These are phyloP conservation scores for Dendrobium huoshanense DNA, from an alignment of 106 monocot species.

Conservation along the genomic window DNA sequence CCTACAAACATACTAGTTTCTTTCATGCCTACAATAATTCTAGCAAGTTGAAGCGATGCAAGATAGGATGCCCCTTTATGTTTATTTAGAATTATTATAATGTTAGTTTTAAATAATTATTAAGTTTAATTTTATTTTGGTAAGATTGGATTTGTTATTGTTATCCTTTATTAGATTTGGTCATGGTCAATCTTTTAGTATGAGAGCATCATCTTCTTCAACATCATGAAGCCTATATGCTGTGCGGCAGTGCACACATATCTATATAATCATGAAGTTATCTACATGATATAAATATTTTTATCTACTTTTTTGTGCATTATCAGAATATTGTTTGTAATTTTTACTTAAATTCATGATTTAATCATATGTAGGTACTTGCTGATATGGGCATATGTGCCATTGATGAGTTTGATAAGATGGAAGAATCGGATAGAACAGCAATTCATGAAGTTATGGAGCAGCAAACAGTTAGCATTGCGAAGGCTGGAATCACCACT, in stretches of 20 bases:
- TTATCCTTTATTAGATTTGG: too few species aligned
- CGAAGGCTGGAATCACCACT: constrained; percentile 96
- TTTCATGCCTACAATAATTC: not conserved
- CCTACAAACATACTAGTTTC: not conserved
- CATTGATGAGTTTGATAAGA: constrained; percentile 99
- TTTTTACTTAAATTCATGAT: too few species aligned
- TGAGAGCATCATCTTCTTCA: not conserved
- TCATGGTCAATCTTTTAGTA: too few species aligned
- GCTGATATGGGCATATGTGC: constrained; percentile 99
- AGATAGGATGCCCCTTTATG: not conserved
- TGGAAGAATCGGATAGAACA: constrained; percentile 96
- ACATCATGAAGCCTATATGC: not conserved
- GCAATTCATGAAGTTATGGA: constrained; percentile 99
- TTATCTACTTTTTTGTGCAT: not conserved
- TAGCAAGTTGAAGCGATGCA: not conserved
- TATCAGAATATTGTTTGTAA: not conserved
- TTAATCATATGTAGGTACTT: constrained; percentile 46
- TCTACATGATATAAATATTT: not conserved
- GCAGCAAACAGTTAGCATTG: constrained; percentile 98
- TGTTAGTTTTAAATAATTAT: too few species aligned
- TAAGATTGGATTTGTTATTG: too few species aligned
- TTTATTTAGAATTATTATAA: not conserved
- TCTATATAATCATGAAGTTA: not conserved
- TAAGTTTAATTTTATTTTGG: too few species aligned
- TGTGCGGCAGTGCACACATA: not conserved